A percentile compares a stretch with the other conserved stretches of the same genome.
Evolutionary conservation across 2,329 filamentous ascomycete genomes (phyloP).

Genomic region (Ramularia endophylla): DNA sequence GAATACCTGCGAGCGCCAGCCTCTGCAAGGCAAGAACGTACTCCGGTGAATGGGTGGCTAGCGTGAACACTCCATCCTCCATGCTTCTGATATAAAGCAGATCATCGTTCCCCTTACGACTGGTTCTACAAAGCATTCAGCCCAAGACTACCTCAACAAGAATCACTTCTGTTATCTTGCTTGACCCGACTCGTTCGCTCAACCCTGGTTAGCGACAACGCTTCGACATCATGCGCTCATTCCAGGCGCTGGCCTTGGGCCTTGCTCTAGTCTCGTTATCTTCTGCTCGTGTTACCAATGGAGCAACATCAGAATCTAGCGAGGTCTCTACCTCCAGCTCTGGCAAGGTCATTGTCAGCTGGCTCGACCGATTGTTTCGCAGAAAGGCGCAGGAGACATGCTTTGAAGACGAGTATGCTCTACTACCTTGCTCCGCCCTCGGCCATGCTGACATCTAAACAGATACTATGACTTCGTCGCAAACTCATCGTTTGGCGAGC

Average conservation of each 20-base stretch:
- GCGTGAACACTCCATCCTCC: conserved; percentile 4
- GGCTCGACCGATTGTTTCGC: conserved; percentile 22
- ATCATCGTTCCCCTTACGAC: conserved; percentile 3
- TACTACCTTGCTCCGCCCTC: too few species aligned
- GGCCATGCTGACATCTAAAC: too few species aligned
- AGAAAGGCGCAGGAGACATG: conserved; percentile 16
- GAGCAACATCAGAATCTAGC: conserved; percentile 11
- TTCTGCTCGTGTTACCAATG: conserved; percentile 21
- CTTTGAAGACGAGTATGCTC: conserved; percentile 13
- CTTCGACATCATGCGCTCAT: conserved; percentile 22
- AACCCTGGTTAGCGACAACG: conserved; percentile 19
- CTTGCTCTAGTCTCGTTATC: conserved; percentile 22
- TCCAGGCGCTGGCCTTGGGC: conserved; percentile 24
- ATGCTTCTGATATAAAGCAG: conserved; percentile 20
- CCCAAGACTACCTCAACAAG: conserved; percentile 10
- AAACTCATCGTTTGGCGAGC: conserved; percentile 19
- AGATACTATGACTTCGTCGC: conserved; percentile 23
- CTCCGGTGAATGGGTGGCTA: conserved; percentile 12
- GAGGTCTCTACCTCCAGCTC: conserved; percentile 8
- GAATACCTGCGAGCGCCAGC: conserved; percentile 15
- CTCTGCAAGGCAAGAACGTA: conserved; percentile 26
- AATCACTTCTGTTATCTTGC: conserved; percentile 6
- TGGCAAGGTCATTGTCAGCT: conserved; percentile 14
- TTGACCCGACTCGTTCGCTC: conserved; percentile 11
- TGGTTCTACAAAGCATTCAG: conserved; percentile 7